phyloP scores from a whole-genome alignment of 257 asterid species.

The Nicotiana undulata region DNA sequence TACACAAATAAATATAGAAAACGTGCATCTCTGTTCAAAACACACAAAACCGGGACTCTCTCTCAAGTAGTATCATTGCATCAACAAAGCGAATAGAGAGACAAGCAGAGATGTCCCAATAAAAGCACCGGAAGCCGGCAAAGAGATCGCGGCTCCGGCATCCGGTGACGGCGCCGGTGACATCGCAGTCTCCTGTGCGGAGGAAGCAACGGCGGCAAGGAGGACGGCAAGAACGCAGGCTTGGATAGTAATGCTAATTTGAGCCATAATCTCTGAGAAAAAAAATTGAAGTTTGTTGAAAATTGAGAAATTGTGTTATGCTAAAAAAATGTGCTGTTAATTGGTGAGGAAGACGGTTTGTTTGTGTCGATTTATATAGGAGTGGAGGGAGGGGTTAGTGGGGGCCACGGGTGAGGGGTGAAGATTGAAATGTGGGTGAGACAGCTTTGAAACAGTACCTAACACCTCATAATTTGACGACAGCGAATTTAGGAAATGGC shows the following conservation, averaged over 20 bases:
- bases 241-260: neutral
- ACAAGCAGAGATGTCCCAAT: neutral
- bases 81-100: neutral
- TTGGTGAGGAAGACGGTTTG: neutral
- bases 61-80: neutral
- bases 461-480: too few relatives aligned
- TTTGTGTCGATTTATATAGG: neutral
- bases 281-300: neutral
- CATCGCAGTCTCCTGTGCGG: neutral
- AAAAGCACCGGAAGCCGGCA: neutral
- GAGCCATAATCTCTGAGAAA: neutral
- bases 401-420: neutral
- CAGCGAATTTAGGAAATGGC: too few relatives aligned
- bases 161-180: neutral
- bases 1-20: neutral
- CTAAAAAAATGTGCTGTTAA: neutral
- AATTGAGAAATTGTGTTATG: neutral
- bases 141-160: neutral
- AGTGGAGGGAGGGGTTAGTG: neutral
- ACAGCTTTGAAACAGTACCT: too few relatives aligned
- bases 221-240: neutral
- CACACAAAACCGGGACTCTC: neutral
- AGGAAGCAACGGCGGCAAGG: neutral
- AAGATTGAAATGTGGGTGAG: neutral
- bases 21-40: neutral